Evolutionary conservation across 163 green algal species (phyloP).

Genomic region (Coccomyxa subellipsoidea): DNA sequence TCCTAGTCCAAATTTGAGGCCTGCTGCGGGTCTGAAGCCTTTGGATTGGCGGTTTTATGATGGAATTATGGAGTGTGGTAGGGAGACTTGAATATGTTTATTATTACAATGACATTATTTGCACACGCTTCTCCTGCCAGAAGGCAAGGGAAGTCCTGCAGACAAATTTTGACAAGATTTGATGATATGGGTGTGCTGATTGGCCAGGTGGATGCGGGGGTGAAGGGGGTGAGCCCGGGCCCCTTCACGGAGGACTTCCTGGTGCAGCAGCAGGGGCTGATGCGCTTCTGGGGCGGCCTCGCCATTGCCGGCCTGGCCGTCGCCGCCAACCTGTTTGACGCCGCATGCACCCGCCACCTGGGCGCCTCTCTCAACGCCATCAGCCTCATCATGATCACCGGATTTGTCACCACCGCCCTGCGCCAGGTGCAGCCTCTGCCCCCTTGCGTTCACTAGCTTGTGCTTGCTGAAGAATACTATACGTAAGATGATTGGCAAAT

Average conservation of each 20-base stretch:
- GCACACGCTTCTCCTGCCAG: too few relatives aligned
- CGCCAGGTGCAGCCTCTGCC: constrained; percentile 14
- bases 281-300: constrained; percentile 7
- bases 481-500: too few relatives aligned
- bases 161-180: too few relatives aligned
- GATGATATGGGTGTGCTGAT: neutral
- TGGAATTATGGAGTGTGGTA: too few relatives aligned
- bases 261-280: neutral
- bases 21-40: neutral
- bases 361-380: neutral
- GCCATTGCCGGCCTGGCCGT: neutral
- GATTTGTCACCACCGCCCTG: neutral
- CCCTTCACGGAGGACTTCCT: constrained; percentile 7
- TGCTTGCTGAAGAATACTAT: too few relatives aligned
- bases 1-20: neutral
- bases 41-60: too few relatives aligned
- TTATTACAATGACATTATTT: too few relatives aligned
- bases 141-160: too few relatives aligned
- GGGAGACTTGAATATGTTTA: too few relatives aligned
- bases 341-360: neutral
- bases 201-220: neutral
- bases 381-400: neutral
- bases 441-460: too few relatives aligned
- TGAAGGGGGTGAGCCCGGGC: neutral
- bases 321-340: neutral